phyloP scores from a whole-genome alignment of 345 rosid genomes.

The Syzygium oleosum region DNA sequence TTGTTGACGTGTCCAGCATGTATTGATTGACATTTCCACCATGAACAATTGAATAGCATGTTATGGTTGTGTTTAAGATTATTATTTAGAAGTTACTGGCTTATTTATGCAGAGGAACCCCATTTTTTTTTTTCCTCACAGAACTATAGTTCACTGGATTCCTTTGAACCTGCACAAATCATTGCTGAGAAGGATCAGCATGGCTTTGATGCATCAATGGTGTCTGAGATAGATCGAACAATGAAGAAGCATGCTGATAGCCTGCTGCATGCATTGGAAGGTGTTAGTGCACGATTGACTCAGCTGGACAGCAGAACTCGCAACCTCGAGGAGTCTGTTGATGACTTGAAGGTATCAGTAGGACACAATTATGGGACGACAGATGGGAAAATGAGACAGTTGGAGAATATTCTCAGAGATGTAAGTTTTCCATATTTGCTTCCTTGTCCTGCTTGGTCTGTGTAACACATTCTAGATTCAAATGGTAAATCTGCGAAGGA shows the following conservation, averaged over 20 bases:
- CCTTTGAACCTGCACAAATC: slow-evolving; percentile 49
- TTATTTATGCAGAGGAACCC: neutral
- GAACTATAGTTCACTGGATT: slow-evolving; percentile 65
- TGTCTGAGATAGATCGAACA: slow-evolving; percentile 60
- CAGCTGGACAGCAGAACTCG: slow-evolving; percentile 75
- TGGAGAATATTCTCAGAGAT: slow-evolving; percentile 80
- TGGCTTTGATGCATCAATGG: slow-evolving; percentile 19
- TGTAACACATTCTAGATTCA: neutral
- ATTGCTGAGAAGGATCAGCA: slow-evolving; percentile 42
- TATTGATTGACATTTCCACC: neutral
- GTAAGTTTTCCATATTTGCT: slow-evolving; percentile 21
- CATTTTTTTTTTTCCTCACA: slow-evolving; percentile 3
- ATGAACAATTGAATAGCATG: neutral
- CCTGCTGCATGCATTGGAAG: slow-evolving; percentile 58
- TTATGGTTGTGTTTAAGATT: neutral
- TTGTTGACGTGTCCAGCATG: neutral
- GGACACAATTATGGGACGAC: slow-evolving; percentile 72
- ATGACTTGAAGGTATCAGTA: slow-evolving; percentile 73
- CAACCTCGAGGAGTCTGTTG: slow-evolving; percentile 60
- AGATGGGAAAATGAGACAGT: slow-evolving; percentile 77
- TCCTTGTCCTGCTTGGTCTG: neutral
- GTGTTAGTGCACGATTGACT: slow-evolving; percentile 65
- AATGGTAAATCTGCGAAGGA: neutral
- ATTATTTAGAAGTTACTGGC: neutral
- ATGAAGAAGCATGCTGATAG: slow-evolving; percentile 71